Evolutionary conservation across 2,329 filamentous ascomycete species (phyloP), one percentile per base, ranked within the genome.

Genomic region (Verticillium nubilum): DNA sequence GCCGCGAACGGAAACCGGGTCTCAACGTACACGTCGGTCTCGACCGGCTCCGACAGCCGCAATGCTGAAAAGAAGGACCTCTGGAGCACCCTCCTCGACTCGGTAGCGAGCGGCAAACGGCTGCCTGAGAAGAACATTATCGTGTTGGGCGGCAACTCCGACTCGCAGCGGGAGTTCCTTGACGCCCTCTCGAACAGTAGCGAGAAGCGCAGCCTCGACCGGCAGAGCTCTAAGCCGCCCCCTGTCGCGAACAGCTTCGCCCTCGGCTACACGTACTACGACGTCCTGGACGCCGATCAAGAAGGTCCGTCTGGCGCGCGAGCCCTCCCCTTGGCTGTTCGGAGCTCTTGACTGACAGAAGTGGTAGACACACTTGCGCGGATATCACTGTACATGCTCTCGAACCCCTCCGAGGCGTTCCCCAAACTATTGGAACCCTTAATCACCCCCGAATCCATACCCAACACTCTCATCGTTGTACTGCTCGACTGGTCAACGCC

Each of bases 401-500:
- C 90, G n/a, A 91, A 88, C 66, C 91, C 93, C 2, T 93, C 91
- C 29, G 85, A 87, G 54, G 86, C 91, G 19, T 97, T 97, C 72
- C 87, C 90, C 47, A 88, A 90, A 31, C 86, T 97, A 59, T 81
- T 97, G 62, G 87, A 87, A 66, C 92, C 93, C 26, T 88, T 97
- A 57, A 83, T 97, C 62, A 96, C 90, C 19, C 87, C 91, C 52
- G 85, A 91, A 73, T 88, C 91, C 6, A 89, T 97, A 70, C 88
- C 91, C 29, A 89, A 96, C 72, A 96, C 91, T 54, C 83, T 96
- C 62, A 84, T 98, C 63, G 90, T 96, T 63, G 87, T 99, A 67
- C 79, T 99, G n/a, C 82, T 99, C 52, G 93, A 97, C 77, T 99
- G 95, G 95, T 89, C 90, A 60, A 87, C 95, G 70, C 95, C 95